Evolutionary conservation across 2,329 filamentous ascomycete species (phyloP).

Genomic region (Monilinia laxa): DNA sequence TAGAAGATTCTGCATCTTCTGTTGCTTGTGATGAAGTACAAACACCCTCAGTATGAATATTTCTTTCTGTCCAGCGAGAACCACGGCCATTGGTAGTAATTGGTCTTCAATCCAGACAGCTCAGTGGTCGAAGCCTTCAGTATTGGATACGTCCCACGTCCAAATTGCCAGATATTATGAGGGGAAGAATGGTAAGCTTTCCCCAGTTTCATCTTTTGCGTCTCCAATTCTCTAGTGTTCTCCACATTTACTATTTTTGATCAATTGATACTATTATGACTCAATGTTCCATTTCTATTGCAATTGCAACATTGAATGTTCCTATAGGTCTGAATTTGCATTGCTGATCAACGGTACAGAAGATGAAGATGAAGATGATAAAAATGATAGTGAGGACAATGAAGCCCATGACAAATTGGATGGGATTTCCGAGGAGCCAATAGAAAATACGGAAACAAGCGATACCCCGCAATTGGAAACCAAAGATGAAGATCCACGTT

Average conservation of each 20-base stretch:
- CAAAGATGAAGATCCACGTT: background rate
- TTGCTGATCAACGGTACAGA: constrained; percentile 11
- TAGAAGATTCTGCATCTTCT: constrained; percentile 26
- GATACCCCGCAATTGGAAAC: constrained; percentile 16
- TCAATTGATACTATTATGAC: constrained; percentile 2
- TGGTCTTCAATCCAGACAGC: constrained; percentile 27
- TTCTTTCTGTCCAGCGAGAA: constrained; percentile 39
- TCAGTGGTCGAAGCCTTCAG: constrained; percentile 23
- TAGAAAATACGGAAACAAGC: constrained; percentile 16
- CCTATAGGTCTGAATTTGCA: background rate
- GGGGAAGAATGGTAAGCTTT: constrained; percentile 19
- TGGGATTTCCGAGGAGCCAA: constrained; percentile 12
- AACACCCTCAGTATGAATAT: constrained; percentile 36
- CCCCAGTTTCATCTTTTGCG: constrained; percentile 10
- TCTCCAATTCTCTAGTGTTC: background rate
- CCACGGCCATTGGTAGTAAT: constrained; percentile 27
- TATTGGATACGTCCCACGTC: constrained; percentile 27
- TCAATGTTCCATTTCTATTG: background rate
- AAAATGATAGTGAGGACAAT: constrained; percentile 7
- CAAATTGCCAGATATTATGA: constrained; percentile 23
- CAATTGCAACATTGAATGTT: constrained; percentile 6
- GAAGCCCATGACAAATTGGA: constrained; percentile 13
- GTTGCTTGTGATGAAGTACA: constrained; percentile 31
- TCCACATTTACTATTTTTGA: constrained; percentile 6
- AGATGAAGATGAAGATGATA: constrained; percentile 2